Percentiles rank a stretch among this genome's conserved stretches.
Conservation (phyloP, 805 yeast genomes). For the Zygoascus tannicola region DNA sequence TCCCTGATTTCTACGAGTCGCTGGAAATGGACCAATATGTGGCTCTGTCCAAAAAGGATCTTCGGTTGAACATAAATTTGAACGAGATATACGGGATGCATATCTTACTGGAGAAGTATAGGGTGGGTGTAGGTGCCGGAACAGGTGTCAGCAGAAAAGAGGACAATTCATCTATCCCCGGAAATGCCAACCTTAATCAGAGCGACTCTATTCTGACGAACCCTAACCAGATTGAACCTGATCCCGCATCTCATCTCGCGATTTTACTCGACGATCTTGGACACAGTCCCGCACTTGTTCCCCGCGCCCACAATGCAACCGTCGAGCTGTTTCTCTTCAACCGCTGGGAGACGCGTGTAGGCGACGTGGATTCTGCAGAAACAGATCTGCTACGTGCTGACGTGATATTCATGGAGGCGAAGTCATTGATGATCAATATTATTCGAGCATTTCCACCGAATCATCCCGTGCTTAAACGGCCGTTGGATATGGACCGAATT, state of each 20-base stretch:
- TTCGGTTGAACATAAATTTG: slow-evolving; percentile 25
- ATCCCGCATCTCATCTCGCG: slow-evolving; percentile 21
- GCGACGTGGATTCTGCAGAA: slow-evolving; percentile 18
- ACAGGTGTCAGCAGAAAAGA: no score
- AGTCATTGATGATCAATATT: slow-evolving; percentile 28
- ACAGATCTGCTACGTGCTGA: slow-evolving; percentile 24
- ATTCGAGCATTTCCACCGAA: slow-evolving; percentile 28
- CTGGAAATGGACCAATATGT: slow-evolving; percentile 33
- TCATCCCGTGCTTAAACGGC: slow-evolving; percentile 18
- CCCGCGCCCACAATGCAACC: slow-evolving; percentile 23
- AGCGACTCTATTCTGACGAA: neutral
- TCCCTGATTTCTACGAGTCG: slow-evolving; percentile 32
- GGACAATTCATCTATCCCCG: no score
- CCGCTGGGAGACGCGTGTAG: slow-evolving; percentile 27
- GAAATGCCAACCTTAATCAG: no score
- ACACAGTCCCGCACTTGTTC: slow-evolving; percentile 23
- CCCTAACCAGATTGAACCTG: slow-evolving; percentile 5
- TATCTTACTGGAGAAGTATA: slow-evolving; percentile 27
- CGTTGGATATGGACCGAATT: slow-evolving; percentile 22
- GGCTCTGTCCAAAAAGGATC: slow-evolving; percentile 29
- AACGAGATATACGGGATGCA: slow-evolving; percentile 31
- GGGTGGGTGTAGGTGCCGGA: slow-evolving; percentile 10
- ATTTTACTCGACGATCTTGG: slow-evolving; percentile 26
- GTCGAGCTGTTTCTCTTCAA: slow-evolving; percentile 26
- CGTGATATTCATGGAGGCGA: slow-evolving; percentile 28